phyloP scores from a whole-genome alignment of 2,329 filamentous ascomycete genomes.

The Paecilomyces niveus region DNA sequence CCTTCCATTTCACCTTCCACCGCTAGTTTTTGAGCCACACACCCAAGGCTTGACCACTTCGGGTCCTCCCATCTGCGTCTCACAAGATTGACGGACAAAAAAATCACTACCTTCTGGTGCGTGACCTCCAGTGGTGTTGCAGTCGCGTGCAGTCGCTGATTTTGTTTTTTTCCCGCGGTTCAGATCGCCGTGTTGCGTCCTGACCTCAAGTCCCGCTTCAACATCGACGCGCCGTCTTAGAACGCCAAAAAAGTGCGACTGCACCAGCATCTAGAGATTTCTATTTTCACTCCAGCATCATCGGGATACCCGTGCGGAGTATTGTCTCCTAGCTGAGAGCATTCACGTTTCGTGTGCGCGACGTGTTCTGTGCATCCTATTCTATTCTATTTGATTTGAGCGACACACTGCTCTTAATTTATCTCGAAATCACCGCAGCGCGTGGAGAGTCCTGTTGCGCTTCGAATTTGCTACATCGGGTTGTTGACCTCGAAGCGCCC shows the following conservation, averaged over 20 bases:
- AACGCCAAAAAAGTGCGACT: not conserved
- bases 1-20: slow-evolving; percentile 1
- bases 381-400: not conserved
- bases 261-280: not conserved
- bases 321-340: not conserved
- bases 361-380: not conserved
- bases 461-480: not conserved
- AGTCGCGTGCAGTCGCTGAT: too few relatives aligned
- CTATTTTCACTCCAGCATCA: not conserved
- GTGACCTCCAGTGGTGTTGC: too few relatives aligned
- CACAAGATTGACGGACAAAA: too few relatives aligned
- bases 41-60: not conserved
- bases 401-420: too few relatives aligned
- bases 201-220: too few relatives aligned
- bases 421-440: not conserved
- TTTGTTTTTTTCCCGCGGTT: too few relatives aligned
- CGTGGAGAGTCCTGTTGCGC: not conserved
- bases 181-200: too few relatives aligned
- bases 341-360: not conserved
- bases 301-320: not conserved
- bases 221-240: too few relatives aligned
- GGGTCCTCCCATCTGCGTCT: not conserved
- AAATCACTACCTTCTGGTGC: too few relatives aligned
- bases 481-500: not conserved
- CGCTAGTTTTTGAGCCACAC: not conserved